Evolutionary conservation across 768 basidiomycete species (phyloP).

Genomic region (Phaffia tasmanica): DNA sequence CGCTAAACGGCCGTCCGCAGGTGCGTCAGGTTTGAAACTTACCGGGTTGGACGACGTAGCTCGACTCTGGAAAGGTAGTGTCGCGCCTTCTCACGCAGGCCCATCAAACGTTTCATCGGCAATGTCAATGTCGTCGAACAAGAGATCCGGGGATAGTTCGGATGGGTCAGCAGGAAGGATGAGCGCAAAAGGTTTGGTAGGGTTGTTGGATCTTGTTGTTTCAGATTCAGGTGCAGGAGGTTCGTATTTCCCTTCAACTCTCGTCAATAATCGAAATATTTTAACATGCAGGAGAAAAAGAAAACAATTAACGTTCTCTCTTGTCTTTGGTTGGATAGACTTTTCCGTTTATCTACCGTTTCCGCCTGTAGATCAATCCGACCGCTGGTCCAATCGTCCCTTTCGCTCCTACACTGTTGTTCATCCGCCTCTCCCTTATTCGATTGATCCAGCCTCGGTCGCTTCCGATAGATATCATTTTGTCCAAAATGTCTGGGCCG

Average conservation of each 20-base stretch:
- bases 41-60: conserved; percentile 57
- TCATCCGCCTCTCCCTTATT: conserved; percentile 51
- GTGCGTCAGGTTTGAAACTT: conserved; percentile 34
- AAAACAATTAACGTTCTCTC: background rate
- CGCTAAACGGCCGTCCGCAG: conserved; percentile 56
- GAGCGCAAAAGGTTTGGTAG: conserved; percentile 69
- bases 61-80: conserved; percentile 28
- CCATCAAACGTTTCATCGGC: conserved; percentile 27
- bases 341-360: conserved; percentile 14
- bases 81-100: conserved; percentile 31
- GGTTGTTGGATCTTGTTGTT: conserved; percentile 69
- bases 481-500: conserved; percentile 76
- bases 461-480: conserved; percentile 66
- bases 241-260: conserved; percentile 38
- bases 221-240: conserved; percentile 70
- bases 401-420: conserved; percentile 62
- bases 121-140: conserved; percentile 4
- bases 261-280: background rate
- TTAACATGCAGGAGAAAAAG: too few relatives aligned
- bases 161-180: background rate
- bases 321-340: background rate
- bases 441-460: conserved; percentile 55
- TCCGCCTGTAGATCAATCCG: background rate
- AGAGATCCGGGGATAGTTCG: background rate
- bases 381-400: conserved; percentile 56